These are phyloP conservation scores for Lentinula raphanica DNA, from an alignment of 768 basidiomycete species.

Conservation along the genomic window DNA sequence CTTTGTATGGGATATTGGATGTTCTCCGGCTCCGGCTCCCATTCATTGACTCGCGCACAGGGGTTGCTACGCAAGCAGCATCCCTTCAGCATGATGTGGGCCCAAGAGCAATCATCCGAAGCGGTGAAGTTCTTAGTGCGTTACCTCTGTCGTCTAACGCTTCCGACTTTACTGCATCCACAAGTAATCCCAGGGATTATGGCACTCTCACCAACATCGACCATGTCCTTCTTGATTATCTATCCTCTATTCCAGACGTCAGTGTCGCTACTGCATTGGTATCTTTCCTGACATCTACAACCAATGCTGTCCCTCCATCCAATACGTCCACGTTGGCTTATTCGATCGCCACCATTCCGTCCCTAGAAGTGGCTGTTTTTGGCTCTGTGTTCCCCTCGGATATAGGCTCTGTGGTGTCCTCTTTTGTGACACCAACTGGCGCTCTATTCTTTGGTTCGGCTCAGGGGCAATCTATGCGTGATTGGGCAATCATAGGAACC, in stretches of 20 bases:
- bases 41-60: slow-evolving; percentile 40
- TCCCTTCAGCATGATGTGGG: slow-evolving; percentile 37
- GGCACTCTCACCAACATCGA: slow-evolving; percentile 50
- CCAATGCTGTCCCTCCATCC: slow-evolving; percentile 34
- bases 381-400: slow-evolving; percentile 48
- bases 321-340: slow-evolving; percentile 32
- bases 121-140: slow-evolving; percentile 44
- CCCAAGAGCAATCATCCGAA: slow-evolving; percentile 48
- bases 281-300: slow-evolving; percentile 38
- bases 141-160: slow-evolving; percentile 32
- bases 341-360: slow-evolving; percentile 42
- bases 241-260: slow-evolving; percentile 43
- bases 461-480: slow-evolving; percentile 40
- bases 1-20: slow-evolving; percentile 60
- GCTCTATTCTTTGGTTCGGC: slow-evolving; percentile 58
- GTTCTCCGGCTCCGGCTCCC: slow-evolving; percentile 54
- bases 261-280: slow-evolving; percentile 43
- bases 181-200: slow-evolving; percentile 45
- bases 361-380: slow-evolving; percentile 61
- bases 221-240: slow-evolving; percentile 55
- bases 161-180: slow-evolving; percentile 23
- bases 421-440: slow-evolving; percentile 44
- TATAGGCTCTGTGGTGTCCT: slow-evolving; percentile 40
- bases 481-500: slow-evolving; percentile 46
- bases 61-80: slow-evolving; percentile 45